phyloP scores from a whole-genome alignment of 2,329 filamentous ascomycete genomes.

The Fusarium sulawesiense region DNA sequence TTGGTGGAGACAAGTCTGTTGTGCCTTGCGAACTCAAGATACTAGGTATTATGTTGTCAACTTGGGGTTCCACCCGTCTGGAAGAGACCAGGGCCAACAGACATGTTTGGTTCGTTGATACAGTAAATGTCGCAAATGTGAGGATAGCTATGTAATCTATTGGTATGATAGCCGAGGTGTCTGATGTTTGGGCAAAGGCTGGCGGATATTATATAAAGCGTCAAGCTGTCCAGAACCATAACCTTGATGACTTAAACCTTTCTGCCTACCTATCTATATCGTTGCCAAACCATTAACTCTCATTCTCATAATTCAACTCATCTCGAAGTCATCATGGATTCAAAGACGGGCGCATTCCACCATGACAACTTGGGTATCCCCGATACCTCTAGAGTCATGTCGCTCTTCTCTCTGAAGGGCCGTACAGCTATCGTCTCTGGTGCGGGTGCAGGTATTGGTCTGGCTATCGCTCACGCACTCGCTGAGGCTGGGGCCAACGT shows the following conservation, averaged over 20 bases:
- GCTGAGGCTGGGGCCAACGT: constrained; percentile 79
- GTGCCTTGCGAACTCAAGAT: constrained; percentile 28
- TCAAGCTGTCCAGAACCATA: constrained; percentile 6
- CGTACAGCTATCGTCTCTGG: constrained; percentile 77
- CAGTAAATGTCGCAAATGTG: constrained; percentile 33
- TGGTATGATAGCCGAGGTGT: constrained; percentile 18
- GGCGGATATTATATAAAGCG: constrained; percentile 23
- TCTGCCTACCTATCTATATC: neutral
- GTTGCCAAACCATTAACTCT: neutral
- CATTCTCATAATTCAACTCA: neutral
- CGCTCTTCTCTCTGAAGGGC: constrained; percentile 76
- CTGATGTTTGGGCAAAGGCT: constrained; percentile 10
- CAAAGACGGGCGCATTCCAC: constrained; percentile 63
- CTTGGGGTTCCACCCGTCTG: constrained; percentile 23
- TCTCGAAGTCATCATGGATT: constrained; percentile 52
- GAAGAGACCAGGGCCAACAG: constrained; percentile 22
- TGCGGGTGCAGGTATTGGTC: constrained; percentile 74
- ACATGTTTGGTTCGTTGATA: constrained; percentile 28
- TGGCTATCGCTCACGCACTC: constrained; percentile 71
- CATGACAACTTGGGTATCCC: constrained; percentile 66
- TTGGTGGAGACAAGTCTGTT: constrained; percentile 23
- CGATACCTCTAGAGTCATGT: constrained; percentile 64
- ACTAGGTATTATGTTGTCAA: constrained; percentile 6
- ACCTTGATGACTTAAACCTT: constrained; percentile 10
- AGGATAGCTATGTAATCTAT: constrained; percentile 14